Conservation (phyloP, 2,329 filamentous ascomycete genomes). For the Trichoderma sp. region DNA sequence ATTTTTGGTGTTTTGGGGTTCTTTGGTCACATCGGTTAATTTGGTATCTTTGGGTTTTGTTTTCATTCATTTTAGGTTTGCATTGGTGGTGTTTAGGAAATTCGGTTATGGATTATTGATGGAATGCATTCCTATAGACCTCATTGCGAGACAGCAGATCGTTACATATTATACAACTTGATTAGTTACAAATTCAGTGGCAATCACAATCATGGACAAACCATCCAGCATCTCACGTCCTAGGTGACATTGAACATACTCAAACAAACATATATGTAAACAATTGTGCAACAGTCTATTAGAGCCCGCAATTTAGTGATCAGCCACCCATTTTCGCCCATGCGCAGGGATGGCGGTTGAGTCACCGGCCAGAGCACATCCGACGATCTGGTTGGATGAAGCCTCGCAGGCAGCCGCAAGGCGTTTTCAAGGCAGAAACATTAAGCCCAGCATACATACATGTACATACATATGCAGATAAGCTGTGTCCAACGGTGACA, state of each 20-base stretch:
- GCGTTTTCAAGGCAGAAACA: conserved; percentile 8
- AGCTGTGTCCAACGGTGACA: neutral
- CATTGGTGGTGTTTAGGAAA: neutral
- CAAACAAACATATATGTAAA: neutral
- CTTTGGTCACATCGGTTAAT: too few species aligned
- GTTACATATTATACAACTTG: neutral
- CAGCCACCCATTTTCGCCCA: neutral
- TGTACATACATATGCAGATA: neutral
- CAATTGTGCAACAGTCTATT: neutral
- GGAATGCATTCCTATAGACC: neutral
- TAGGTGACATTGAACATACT: neutral
- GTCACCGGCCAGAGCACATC: conserved; percentile 10
- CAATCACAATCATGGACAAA: neutral
- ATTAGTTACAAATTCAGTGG: neutral
- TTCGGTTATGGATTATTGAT: neutral
- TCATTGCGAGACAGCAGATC: neutral
- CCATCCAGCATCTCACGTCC: too few species aligned
- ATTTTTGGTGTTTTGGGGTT: neutral
- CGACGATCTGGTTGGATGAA: conserved; percentile 13
- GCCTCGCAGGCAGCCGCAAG: conserved; percentile 13
- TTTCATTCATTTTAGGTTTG: neutral
- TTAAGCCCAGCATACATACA: neutral
- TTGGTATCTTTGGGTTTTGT: neutral
- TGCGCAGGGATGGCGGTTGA: neutral
- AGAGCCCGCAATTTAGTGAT: neutral